Base-by-base conservation (phyloP, 768 basidiomycete genomes). In the Tylopilus balloui region DNA sequence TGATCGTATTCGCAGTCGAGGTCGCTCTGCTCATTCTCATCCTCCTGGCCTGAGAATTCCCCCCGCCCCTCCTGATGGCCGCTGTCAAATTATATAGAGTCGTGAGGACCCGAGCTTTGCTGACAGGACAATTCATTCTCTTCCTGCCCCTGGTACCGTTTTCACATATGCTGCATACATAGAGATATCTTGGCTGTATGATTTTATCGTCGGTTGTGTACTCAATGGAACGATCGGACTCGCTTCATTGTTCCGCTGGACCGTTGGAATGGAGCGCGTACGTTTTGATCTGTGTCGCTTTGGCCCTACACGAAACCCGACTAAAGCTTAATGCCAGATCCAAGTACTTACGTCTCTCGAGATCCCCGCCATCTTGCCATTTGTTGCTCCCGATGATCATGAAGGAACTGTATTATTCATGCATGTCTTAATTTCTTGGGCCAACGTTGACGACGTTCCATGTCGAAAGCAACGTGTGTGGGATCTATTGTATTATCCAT, bases 21-120 rank as follows among this genome's bases (percentile, higher is more conserved):
- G 65, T 90, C 36, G 79, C 73, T 0, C 69, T 92, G 36, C 68
- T 92, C 8, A 76, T 78, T 1, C 71, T 92, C 38, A 72, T 92
- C 28, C 55, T 88, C 45, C 65, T 43, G 47, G 10, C 63, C 42
- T 60, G 40, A 58, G 21, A 1, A 3, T 4, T 8, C 24, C 4
- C 24, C 4, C 24, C 24, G n/a, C 32, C 11, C 4, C 27, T 23
- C 36, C 8, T 42, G 54, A 50, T 51, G 19, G 42, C 56, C 58
- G 51, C 50, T 44, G 53, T 63, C 50, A 54, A 21, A n/a, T 39
- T 36, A 41, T 46, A 43, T 48, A 21, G 21, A 28, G 48, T 36
- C 45, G 42, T 55, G 51, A 43, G 55, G 46, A n/a, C n/a, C n/a
- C n/a, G n/a, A 4, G 27, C 9, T 27, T 9, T 6, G 5, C 11